Evolutionary conservation across 331 rosid genomes (phyloP), one percentile per base, ranked within the genome.

Genomic region (Cydonia oblonga): DNA sequence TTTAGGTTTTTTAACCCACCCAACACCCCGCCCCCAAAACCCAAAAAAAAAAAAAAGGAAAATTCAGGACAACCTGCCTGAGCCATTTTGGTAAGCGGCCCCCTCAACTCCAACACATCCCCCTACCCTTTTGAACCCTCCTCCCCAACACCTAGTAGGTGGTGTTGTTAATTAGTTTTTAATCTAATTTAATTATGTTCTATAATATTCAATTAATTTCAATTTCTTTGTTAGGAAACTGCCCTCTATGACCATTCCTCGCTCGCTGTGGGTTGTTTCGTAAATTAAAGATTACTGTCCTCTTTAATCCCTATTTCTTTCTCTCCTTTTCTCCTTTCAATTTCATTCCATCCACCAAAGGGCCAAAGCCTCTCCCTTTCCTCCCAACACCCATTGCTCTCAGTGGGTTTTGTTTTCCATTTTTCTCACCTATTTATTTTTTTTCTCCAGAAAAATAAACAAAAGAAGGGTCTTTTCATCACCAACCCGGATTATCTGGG

Each of bases 261-360:
- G 9, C 42, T 75, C 59, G 70, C 74, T 56, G 18, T 74, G 86
- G 88, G 90, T 67, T 80, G 81, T 87, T 87, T 80, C 71, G 82
- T 82, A 84, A 84, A 83, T 83, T 80, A 80, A 84, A 85, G 76
- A 81, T 84, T 78, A 81, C 85, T 64, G 79, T 56, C 83, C 87
- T 49, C 90, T 83, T 81, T 83, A 83, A 86, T 84, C 87, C 77
- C 86, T 75, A 76, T 63, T 22, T 65, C 64, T 35, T 64, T 70
- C 60, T 70, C 60, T 61, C 40, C 64, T 1, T 35, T 62, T 65
- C 67, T 52, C 67, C 24, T 52, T 73, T 73, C 72, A 67, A 76
- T 65, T 18, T 81, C 78, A 80, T 83, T 80, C 71, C 83, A 77
- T 82, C 85, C 87, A 81, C 81, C 86, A 81, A 65, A 56, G 75